Base-by-base conservation (phyloP, 163 green algal genomes). In the Prototheca stagnorum region DNA sequence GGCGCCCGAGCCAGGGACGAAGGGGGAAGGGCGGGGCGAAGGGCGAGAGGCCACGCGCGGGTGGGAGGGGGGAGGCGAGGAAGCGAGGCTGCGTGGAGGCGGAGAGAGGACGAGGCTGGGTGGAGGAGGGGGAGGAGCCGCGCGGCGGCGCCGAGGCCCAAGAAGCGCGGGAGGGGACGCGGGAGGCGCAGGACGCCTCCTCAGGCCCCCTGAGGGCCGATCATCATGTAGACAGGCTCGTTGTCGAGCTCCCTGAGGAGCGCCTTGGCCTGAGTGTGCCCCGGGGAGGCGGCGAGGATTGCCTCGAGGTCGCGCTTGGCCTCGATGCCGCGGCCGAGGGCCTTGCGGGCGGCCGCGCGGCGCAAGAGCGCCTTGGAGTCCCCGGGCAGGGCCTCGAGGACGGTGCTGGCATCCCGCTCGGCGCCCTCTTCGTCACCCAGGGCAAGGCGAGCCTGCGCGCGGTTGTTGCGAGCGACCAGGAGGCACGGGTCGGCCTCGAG, bases 291-390 rank as follows among this genome's bases (percentile, higher is more conserved):
- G 3, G 75, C 73, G 58, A 80, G 80, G 21, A 54, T 53, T 14
- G 75, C 73, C 65, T 84, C 44, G 47, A 71, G 22, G 23, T 78
- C 67, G 1, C 5, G 40, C 19, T 45, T 26, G 14, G 75, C 73
- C 24, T 53, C 57, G 9, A n/a, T 28, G 14, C 33, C 2, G 5
- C 59, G 24, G 0, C 56, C 56, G 31, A 73, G 51, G 1, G 24
- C 62, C 27, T 56, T 35, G 12, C 52, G 37, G 3, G 76, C 74
- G 0, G 69, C 27, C 2, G 63, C 80, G 3, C 64, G 47, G 11
- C 80, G 54, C 47, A 92, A 54, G 42, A 86, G 59, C 11, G 80
- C 80, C 48, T 89, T 87, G 9, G 83, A 75, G 36, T 89, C 86
- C 21, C 39, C 19, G 0, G 72, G 58, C 39, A 89, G 61, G 2